Evolutionary conservation across 2,329 filamentous ascomycete species (phyloP).

Genomic region (Aspergillus amoenus): DNA sequence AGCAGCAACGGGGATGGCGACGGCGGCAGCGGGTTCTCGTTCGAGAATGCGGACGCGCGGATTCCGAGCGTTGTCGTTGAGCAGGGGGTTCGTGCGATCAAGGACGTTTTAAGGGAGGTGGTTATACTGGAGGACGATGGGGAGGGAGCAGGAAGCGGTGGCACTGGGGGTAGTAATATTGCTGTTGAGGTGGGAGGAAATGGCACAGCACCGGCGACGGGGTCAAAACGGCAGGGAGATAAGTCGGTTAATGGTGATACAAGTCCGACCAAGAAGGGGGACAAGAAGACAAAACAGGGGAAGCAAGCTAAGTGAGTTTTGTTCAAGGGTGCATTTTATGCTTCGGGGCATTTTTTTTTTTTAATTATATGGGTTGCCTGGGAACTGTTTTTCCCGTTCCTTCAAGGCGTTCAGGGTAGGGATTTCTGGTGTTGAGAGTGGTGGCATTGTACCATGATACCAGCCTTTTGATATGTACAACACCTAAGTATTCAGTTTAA

Average conservation of each 20-base stretch:
- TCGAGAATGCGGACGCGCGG: constrained; percentile 45
- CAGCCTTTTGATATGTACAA: constrained; percentile 13
- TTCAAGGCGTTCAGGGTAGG: constrained; percentile 1
- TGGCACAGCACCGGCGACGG: not conserved
- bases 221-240: constrained; percentile 5
- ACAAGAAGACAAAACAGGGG: constrained; percentile 24
- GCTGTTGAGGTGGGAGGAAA: constrained; percentile 1
- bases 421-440: constrained; percentile 11
- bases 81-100: constrained; percentile 52
- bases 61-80: constrained; percentile 51
- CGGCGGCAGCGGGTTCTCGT: constrained; percentile 19
- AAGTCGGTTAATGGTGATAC: constrained; percentile 23
- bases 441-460: constrained; percentile 14
- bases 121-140: constrained; percentile 46
- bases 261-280: constrained; percentile 25
- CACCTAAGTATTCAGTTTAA: not conserved
- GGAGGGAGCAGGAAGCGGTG: constrained; percentile 1
- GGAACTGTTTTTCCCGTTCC: not conserved
- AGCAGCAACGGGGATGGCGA: constrained; percentile 6
- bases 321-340: not conserved
- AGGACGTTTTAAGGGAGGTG: constrained; percentile 52
- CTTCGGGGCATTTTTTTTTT: not conserved
- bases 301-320: constrained; percentile 21
- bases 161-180: constrained; percentile 8
- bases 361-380: not conserved